phyloP scores from a whole-genome alignment of 371 early-diverging fungal genomes.

The Apophysomyces elegans region DNA sequence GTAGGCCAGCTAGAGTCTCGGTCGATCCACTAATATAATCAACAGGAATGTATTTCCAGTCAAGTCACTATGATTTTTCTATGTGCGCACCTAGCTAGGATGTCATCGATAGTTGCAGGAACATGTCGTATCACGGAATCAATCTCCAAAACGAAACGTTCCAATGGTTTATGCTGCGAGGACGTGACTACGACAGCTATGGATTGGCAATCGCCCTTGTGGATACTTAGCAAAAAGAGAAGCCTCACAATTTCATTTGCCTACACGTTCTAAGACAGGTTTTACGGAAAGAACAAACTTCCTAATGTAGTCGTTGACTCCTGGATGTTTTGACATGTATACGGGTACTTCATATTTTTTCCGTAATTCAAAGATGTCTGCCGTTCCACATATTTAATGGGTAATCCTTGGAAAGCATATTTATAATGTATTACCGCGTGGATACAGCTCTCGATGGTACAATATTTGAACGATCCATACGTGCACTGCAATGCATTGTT shows the following conservation, averaged over 20 bases:
- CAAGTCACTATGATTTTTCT: background rate
- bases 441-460: constrained; percentile 56
- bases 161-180: constrained; percentile 27
- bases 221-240: background rate
- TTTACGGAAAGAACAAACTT: constrained; percentile 49
- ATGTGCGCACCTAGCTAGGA: constrained; percentile 16
- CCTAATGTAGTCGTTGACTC: constrained; percentile 44
- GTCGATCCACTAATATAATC: constrained; percentile 19
- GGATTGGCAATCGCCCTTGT: constrained; percentile 41
- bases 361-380: constrained; percentile 46
- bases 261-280: constrained; percentile 52
- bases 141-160: constrained; percentile 61
- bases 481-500: constrained; percentile 37
- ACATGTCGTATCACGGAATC: constrained; percentile 25
- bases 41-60: background rate
- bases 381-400: background rate
- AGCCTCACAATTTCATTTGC: background rate
- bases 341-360: constrained; percentile 60
- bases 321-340: constrained; percentile 52
- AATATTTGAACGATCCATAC: constrained; percentile 63
- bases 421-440: constrained; percentile 31
- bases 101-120: constrained; percentile 10
- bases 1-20: constrained; percentile 37
- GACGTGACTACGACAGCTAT: constrained; percentile 44
- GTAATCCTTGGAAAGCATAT: background rate